A percentile compares a stretch with the other conserved stretches of the same genome.
Evolutionary conservation across 169 alveolate species (phyloP).

Genomic region (Plasmodium gonderi): DNA sequence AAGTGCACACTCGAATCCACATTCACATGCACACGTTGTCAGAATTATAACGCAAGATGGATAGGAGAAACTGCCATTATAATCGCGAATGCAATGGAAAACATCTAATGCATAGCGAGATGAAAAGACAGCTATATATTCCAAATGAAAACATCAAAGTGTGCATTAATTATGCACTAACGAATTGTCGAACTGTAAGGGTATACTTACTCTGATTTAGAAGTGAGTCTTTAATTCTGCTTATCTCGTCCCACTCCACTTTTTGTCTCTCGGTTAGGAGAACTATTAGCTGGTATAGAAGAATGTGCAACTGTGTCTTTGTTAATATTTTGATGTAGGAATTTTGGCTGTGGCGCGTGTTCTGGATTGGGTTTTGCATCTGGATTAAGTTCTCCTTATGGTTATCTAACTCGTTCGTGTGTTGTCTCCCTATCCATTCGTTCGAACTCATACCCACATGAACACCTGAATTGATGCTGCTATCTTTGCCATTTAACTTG

Average conservation of each 20-base stretch:
- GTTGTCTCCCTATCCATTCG: neutral
- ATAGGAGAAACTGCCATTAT: too few species aligned
- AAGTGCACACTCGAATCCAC: too few species aligned
- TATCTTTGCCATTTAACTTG: neutral
- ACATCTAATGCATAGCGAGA: too few species aligned
- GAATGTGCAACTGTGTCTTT: slow-evolving; percentile 54
- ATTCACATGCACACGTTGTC: too few species aligned
- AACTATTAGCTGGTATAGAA: slow-evolving; percentile 49
- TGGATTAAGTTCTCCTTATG: neutral
- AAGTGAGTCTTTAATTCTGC: slow-evolving; percentile 25
- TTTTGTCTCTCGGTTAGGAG: slow-evolving; percentile 49
- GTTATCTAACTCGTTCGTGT: neutral
- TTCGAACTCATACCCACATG: neutral
- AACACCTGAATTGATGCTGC: neutral
- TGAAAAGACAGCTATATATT: too few species aligned
- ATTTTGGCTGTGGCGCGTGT: neutral
- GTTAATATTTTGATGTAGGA: slow-evolving; percentile 31
- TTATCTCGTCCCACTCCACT: slow-evolving; percentile 46
- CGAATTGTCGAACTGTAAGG: too few species aligned
- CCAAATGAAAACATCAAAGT: too few species aligned
- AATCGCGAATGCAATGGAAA: too few species aligned
- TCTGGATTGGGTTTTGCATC: neutral
- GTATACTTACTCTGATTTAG: slow-evolving; percentile 23
- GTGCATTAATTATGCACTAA: too few species aligned
- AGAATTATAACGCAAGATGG: too few species aligned